Percentiles rank a stretch among this genome's conserved stretches.
Conservation (phyloP, 306 rosid species). For the Prunus persica region Prunus_persica_NCBIv2 NC_034016.1:21500501-21501000, state of each 20-base stretch:
- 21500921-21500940: no score
- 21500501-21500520: accelerated
- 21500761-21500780: no score
- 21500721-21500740: constrained; percentile 98
- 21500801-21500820: constrained; percentile 99
- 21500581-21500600: no score
- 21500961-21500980: constrained; percentile 63
- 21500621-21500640: no score
- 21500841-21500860: not conserved
- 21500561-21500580: no score
- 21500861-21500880: no score
- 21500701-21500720: constrained; percentile 84
- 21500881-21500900: no score
- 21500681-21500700: constrained; percentile 83
- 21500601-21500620: no score
- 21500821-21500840: constrained; percentile 82
- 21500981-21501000: constrained; percentile 81
- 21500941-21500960: constrained; percentile 74
- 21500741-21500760: constrained; percentile 97
- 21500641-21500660: constrained; percentile 48
- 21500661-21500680: constrained; percentile 79
- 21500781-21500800: constrained; percentile 89
- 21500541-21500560: no score
- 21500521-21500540: no score
- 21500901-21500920: no score